These are phyloP conservation scores for Sicyos edulis DNA, from an alignment of 306 rosid genomes.

Conservation along the genomic window DNA sequence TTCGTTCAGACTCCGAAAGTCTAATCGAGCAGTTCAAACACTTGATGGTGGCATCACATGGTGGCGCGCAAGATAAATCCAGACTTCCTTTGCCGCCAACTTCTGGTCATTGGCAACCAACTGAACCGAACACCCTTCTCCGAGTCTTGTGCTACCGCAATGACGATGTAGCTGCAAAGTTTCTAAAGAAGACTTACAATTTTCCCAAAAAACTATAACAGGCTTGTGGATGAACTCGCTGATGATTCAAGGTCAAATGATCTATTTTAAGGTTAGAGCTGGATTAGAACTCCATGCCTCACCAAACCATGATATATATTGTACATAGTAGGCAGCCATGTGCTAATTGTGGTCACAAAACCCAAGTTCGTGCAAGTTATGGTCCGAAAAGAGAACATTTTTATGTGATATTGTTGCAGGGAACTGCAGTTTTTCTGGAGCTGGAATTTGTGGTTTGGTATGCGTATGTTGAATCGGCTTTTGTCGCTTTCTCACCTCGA, in stretches of 20 bases:
- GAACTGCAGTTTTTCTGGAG: neutral
- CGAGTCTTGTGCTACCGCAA: constrained; percentile 75
- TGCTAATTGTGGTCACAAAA: neutral
- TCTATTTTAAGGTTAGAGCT: neutral
- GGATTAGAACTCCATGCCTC: neutral
- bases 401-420: neutral
- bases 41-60: constrained; percentile 37
- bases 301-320: constrained; percentile 1
- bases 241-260: neutral
- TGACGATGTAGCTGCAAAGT: constrained; percentile 83
- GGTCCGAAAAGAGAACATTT: neutral
- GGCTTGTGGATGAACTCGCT: neutral
- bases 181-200: constrained; percentile 81
- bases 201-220: constrained; percentile 70
- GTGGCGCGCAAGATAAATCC: constrained; percentile 62
- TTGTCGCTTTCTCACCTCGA: neutral
- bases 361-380: neutral
- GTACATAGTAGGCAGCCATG: neutral
- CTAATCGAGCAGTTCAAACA: constrained; percentile 60
- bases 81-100: constrained; percentile 76
- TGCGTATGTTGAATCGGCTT: neutral
- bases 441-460: neutral
- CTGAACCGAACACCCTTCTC: constrained; percentile 81
- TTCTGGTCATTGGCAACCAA: constrained; percentile 67
- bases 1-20: constrained; percentile 39